These are phyloP conservation scores for Myrmaecium sp. DNA, from an alignment of 2,329 filamentous ascomycete genomes.

Conservation along the genomic window DNA sequence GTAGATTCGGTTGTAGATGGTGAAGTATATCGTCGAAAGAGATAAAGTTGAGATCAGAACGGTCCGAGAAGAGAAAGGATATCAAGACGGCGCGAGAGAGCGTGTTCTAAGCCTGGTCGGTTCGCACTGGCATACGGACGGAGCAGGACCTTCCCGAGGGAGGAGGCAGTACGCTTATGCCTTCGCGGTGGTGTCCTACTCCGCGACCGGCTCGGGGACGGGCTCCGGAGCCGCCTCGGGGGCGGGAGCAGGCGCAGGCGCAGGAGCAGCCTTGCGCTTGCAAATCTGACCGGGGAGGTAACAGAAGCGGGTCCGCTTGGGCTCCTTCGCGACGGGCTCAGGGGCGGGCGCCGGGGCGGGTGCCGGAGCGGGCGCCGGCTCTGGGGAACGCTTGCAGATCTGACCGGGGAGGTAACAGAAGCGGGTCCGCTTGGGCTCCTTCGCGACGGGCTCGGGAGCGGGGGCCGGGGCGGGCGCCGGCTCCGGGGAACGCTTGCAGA, in stretches of 20 bases:
- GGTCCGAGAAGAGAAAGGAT: no score
- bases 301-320: conserved; percentile 5
- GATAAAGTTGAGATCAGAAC: no score
- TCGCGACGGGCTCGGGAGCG: conserved; percentile 6
- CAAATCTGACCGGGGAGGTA: conserved; percentile 9
- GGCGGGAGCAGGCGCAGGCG: neutral
- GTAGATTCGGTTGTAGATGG: no score
- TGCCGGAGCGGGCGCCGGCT: conserved; percentile 3
- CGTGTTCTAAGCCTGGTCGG: no score
- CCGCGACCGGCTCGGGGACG: conserved; percentile 5
- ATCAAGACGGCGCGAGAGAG: no score
- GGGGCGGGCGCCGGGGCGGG: no score
- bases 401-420: conserved; percentile 9
- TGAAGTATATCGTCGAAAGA: no score
- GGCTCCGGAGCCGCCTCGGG: no score
- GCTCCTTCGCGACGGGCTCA: conserved; percentile 5
- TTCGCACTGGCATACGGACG: no score
- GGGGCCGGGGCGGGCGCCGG: conserved; percentile 8
- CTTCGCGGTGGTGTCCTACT: no score
- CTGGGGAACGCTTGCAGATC: conserved; percentile 7
- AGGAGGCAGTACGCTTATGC: no score
- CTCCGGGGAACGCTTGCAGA: conserved; percentile 6
- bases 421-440: conserved; percentile 4
- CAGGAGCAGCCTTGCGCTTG: conserved; percentile 9
- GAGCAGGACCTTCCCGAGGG: no score